Base-by-base conservation (phyloP, 768 basidiomycete genomes). In the Termitomyces sp. region DNA sequence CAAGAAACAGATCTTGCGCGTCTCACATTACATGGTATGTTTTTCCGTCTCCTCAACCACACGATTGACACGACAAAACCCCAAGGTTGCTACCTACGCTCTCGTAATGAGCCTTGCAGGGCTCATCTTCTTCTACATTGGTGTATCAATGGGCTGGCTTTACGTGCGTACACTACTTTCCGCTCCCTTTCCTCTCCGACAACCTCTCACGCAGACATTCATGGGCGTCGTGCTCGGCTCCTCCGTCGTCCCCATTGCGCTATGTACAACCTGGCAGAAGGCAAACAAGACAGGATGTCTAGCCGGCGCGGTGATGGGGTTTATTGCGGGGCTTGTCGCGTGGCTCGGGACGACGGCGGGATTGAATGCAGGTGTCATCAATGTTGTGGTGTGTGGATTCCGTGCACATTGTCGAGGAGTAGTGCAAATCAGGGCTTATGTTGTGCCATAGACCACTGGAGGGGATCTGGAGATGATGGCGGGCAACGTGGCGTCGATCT, bases 131-230 rank as follows among this genome's bases (percentile, higher is more conserved):
- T 92, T 77, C 72, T 94, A 89, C 68, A 92, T 95, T 61, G 93
- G 93, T 6, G 86, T 95, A 31, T 91, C 88, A 24, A 89, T 95
- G 89, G 93, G 93, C 26, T 95, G 92, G 91, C 85, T 95, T 54
- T 94, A 94, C 63, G 88, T 91, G 61, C 49, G 87, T 79, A 2
- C 31, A 22, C 31, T 13, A 26, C 37, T 20, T 39, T 16, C 22
- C 34, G 5, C 47, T 10, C 37, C 54, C 50, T 50, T 45, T 31
- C 9, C 41, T 13, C 12, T n/a, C 31, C 7, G 29, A 28, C 15
- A 29, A 55, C 18, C 24, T 28, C 16, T 18, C 42, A 22, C 41
- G 20, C 56, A 90, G 89, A 89, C 87, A 6, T 92, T 92, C 71
- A 92, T 92, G 92, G 92, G 92, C 2, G 87, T 91, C 50, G 83